Base-by-base conservation (phyloP, 129 eudicot species). In the Centella asiatica region DNA sequence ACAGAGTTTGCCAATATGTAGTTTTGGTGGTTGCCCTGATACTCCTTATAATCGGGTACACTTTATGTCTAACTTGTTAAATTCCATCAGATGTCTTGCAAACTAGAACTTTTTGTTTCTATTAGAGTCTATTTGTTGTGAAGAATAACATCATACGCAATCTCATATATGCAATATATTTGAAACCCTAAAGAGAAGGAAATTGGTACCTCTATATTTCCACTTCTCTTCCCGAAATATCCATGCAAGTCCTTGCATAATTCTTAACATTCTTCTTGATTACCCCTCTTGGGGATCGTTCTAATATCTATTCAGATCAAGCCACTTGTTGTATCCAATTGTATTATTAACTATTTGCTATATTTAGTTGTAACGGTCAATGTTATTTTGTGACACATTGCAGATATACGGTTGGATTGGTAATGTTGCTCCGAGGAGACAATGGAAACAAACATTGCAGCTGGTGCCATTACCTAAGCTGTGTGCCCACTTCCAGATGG, bases 401-500 rank as follows among this genome's bases (percentile, higher is more conserved):
- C 95, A 90, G 97, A 60, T 86, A 78, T 62, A 72, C 72, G 0
- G 80, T 81, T 25, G 94, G 86, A 51, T 67, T 81, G 52, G 84
- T 84, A 44, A 86, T 86, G 97, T 80, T 90, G 13, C 86, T 86
- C 62, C 75, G 59, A 64, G 97, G 97, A 57, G 85, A 83, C 44
- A 83, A 81, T 34, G 95, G 78, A 1, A 86, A 86, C 62, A 75
- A 86, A 15, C 86, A 56, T 48, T 90, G 97, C 74, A 81, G 90
- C 76, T 84, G 97, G 97, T 90, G 97, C 72, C 95, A 73, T 69
- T 77, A 90, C 66, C 64, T 86, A 60, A 90, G 85, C 72, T 90
- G 97, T 64, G 79, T 83, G 62, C 94, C 85, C 40, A 83, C 95
- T 55, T 81, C 95, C 24, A 90, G 76, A 83, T 90, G 95, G 95